These are phyloP conservation scores for Termitomyces sp. DNA, from an alignment of 768 basidiomycete genomes.

Conservation along the genomic window DNA sequence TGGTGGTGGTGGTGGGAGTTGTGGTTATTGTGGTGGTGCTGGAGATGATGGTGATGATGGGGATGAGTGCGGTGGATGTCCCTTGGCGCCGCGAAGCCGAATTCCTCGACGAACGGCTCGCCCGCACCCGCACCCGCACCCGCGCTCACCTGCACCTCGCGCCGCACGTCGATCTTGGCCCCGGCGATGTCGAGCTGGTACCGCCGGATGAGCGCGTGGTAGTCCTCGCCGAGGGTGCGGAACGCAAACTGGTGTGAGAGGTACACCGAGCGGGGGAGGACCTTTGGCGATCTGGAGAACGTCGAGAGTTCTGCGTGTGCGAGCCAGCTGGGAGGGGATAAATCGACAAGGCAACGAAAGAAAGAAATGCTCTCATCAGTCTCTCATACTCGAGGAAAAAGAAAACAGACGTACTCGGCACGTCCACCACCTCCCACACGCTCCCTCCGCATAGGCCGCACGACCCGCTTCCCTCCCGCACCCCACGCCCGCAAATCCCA, in stretches of 20 bases:
- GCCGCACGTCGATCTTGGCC: constrained; percentile 62
- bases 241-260: constrained; percentile 85
- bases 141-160: constrained; percentile 63
- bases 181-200: constrained; percentile 56
- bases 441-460: background rate
- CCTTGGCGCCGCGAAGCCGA: constrained; percentile 33
- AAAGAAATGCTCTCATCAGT: constrained; percentile 5
- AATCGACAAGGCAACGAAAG: too few relatives aligned
- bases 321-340: too few relatives aligned
- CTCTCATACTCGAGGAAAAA: background rate
- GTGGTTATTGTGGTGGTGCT: background rate
- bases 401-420: constrained; percentile 27
- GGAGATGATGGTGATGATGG: background rate
- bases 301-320: constrained; percentile 83
- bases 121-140: constrained; percentile 24
- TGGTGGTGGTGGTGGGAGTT: background rate
- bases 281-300: constrained; percentile 45
- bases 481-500: constrained; percentile 58
- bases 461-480: constrained; percentile 42
- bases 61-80: constrained; percentile 22
- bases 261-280: constrained; percentile 75
- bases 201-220: constrained; percentile 69
- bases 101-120: constrained; percentile 52
- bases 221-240: constrained; percentile 68
- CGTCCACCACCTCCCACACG: constrained; percentile 10